Base-by-base conservation (phyloP, 192 early-diverging fungal species). In the Mortierella hygrophila region DNA sequence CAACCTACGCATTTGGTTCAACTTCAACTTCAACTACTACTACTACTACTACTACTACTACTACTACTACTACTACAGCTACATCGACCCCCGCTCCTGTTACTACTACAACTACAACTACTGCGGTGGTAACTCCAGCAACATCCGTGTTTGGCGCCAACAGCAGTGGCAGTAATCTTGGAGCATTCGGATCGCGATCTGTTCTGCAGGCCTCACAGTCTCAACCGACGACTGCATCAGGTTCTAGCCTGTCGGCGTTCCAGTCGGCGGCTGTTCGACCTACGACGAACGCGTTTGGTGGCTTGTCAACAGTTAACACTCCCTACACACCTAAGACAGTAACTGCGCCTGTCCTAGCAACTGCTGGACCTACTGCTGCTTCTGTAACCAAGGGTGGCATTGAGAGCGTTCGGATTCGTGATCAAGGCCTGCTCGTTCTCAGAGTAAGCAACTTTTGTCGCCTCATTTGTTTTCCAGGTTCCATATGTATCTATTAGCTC, bases 381-480 rank as follows among this genome's bases (percentile, higher is more conserved):
- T 15, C 38, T 40, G 6, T 40, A 40, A 40, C 68, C 29, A 68
- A 26, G 23, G 49, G 37, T n/a, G 52, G 63, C 10, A 42, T 70
- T 26, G 72, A 86, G 35, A 38, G 72, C 18, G 52, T 86, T n/a
- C 84, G 75, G 18, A 42, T 86, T 11, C 54, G 84, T 21, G 84
- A 86, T 37, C 84, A 78, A 40, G 84, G 84, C 5, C 26, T 81
- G 9, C 76, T 86, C n/a, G 84, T 86, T 37, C 75, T 86, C 54
- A 76, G 84, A 70, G 84, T 86, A 79, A 44, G 76, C 20, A 26
- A 18, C 20, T 16, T 0, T 0, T 8, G 16, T 46, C 47, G 9
- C 2, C 52, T 81, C 3, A 0, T 69, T 32, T 0, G 55, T 32
- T 23, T 75, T 18, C 20, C 13, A 18, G 9, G 18, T 49, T 8